Conservation (phyloP, 495 filamentous ascomycete species). For the Rhypophila decipiens region DNA sequence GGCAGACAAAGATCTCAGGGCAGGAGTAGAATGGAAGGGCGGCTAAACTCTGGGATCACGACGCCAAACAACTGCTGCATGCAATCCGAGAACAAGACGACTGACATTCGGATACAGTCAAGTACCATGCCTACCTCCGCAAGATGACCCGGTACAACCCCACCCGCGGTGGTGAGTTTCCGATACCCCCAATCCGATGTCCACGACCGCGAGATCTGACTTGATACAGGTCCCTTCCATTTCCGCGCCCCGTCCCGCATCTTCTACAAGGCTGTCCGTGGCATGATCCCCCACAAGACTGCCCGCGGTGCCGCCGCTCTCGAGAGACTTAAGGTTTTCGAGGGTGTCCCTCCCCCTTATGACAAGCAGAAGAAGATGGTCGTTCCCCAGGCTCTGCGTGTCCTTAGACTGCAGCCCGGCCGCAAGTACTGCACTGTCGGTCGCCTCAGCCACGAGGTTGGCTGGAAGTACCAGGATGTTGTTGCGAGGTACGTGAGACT, state of each 20-base stretch:
- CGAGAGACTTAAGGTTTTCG: conserved; percentile 98
- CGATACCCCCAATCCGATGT: conserved; percentile 11
- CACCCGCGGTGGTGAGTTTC: conserved; percentile 84
- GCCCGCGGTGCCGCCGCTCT: conserved; percentile 91
- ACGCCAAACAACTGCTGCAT: too few relatives aligned
- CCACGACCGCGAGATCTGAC: conserved; percentile 32
- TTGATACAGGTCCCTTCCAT: conserved; percentile 81
- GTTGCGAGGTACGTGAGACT: conserved; percentile 73
- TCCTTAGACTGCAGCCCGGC: conserved; percentile 91
- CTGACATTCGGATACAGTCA: conserved; percentile 62
- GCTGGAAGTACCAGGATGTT: conserved; percentile 99
- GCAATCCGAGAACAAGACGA: conserved; percentile 8
- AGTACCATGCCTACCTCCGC: conserved; percentile 99
- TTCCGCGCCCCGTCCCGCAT: conserved; percentile 98
- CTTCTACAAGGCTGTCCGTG: conserved; percentile 99
- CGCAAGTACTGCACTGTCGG: conserved; percentile 99
- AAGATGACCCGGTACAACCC: conserved; percentile 99
- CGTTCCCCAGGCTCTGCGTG: conserved; percentile 93
- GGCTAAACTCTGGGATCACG: too few relatives aligned
- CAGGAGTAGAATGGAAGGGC: too few relatives aligned
- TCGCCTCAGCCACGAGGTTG: conserved; percentile 94
- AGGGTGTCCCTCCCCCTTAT: conserved; percentile 97
- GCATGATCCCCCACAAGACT: conserved; percentile 99
- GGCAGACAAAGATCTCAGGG: too few relatives aligned
- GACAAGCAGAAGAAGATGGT: conserved; percentile 99